Evolutionary conservation across 2,329 filamentous ascomycete species (phyloP).

Genomic region (Tolypocladium cylindrosporum): DNA sequence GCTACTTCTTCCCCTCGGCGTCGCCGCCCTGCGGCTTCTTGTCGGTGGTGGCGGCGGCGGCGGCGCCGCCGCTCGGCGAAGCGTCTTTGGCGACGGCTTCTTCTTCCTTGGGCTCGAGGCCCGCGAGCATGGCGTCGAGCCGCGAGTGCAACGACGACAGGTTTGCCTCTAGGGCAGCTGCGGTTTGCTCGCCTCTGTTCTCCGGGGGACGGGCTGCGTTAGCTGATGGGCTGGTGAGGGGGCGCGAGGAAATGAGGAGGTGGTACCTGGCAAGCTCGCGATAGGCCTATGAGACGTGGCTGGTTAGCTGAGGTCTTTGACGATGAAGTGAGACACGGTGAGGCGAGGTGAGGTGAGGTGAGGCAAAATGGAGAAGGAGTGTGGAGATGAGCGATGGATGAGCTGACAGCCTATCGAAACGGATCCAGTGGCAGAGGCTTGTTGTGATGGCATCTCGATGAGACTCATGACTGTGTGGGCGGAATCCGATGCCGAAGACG

Average conservation of each 20-base stretch:
- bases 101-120: conserved; percentile 25
- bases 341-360: not conserved
- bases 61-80: not conserved
- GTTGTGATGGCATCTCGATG: not conserved
- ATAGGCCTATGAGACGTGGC: conserved; percentile 4
- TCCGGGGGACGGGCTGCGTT: not conserved
- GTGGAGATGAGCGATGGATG: not conserved
- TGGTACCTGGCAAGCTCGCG: conserved; percentile 10
- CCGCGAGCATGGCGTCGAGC: conserved; percentile 43
- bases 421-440: not conserved
- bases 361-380: not conserved
- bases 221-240: not conserved
- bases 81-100: conserved; percentile 1
- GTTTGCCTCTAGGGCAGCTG: conserved; percentile 40
- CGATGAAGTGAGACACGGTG: not conserved
- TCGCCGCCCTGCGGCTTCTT: not conserved
- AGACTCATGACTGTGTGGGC: not conserved
- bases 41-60: not conserved
- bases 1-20: not conserved
- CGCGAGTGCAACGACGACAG: conserved; percentile 42
- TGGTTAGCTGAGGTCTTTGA: not conserved
- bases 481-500: not conserved
- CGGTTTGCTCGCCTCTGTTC: conserved; percentile 43
- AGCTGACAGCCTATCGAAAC: not conserved
- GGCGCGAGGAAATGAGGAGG: not conserved